Percentiles rank a stretch among this genome's conserved stretches.
phyloP scores from a whole-genome alignment of 148 eudicot species.

The Chenopodium quinoa region DNA sequence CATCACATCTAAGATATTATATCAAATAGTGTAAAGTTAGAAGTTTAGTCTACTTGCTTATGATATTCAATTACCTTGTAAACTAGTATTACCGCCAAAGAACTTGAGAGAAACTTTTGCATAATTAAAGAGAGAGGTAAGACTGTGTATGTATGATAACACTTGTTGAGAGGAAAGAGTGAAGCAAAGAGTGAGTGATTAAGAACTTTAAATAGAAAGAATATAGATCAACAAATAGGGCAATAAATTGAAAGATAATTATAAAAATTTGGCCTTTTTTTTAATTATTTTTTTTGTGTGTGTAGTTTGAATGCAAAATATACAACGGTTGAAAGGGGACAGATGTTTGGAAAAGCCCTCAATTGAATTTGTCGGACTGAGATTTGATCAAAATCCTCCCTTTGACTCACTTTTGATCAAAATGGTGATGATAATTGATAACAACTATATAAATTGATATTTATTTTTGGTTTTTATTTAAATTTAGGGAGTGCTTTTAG shows the following conservation, averaged over 20 bases:
- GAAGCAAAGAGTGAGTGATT: not conserved
- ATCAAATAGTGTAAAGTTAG: not conserved
- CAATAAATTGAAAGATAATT: too few species aligned
- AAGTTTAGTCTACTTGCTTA: not conserved
- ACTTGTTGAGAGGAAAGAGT: not conserved
- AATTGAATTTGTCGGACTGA: slow-evolving; percentile 27
- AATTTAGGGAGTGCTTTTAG: not conserved
- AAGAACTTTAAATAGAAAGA: not conserved
- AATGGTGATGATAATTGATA: slow-evolving; percentile 16
- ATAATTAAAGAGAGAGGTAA: not conserved
- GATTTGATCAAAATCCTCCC: slow-evolving; percentile 28
- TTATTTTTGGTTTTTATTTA: not conserved
- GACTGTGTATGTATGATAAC: not conserved
- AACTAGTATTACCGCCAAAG: not conserved
- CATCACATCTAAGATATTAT: too few species aligned
- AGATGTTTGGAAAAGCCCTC: slow-evolving; percentile 22
- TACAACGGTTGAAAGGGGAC: slow-evolving; percentile 23
- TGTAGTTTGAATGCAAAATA: slow-evolving; percentile 15
- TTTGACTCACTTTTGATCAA: slow-evolving; percentile 37
- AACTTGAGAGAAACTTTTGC: not conserved
- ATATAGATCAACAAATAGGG: not conserved
- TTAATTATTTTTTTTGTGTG: not conserved
- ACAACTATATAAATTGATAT: not conserved
- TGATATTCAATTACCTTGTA: not conserved
- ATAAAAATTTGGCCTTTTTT: not conserved